Evolutionary conservation across 768 basidiomycete genomes (phyloP).

Genomic region (Macrolepiota albuminosa): DNA sequence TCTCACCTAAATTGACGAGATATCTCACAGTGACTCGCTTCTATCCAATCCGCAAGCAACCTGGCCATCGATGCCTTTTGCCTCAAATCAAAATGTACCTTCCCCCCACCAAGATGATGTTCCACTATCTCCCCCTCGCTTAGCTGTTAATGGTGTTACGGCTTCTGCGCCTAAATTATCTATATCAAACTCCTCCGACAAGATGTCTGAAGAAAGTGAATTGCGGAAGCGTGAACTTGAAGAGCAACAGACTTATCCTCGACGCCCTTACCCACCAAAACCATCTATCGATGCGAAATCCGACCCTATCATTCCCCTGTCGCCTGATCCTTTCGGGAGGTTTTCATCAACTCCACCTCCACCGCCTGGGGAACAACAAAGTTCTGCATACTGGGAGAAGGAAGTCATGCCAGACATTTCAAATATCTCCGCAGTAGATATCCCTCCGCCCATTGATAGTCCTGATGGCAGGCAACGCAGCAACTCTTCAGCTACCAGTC

Average conservation of each 20-base stretch:
- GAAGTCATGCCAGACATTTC: conserved; percentile 12
- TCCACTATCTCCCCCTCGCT: conserved; percentile 51
- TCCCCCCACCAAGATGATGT: conserved; percentile 19
- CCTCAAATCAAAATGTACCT: conserved; percentile 26
- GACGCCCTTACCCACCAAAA: conserved; percentile 22
- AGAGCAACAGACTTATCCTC: conserved; percentile 47
- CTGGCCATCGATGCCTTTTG: conserved; percentile 41
- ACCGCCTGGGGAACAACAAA: conserved; percentile 17
- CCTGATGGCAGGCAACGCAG: conserved; percentile 19
- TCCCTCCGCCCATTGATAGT: background rate
- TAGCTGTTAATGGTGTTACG: conserved; percentile 67
- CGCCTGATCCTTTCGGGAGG: conserved; percentile 79
- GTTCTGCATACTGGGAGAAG: conserved; percentile 42
- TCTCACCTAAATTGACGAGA: background rate
- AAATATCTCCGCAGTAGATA: conserved; percentile 12
- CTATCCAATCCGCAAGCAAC: conserved; percentile 16
- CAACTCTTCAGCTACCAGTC: conserved; percentile 38
- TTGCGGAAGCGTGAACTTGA: conserved; percentile 45
- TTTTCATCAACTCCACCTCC: conserved; percentile 47
- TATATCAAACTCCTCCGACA: conserved; percentile 21
- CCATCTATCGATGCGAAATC: conserved; percentile 17
- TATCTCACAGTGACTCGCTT: conserved; percentile 11
- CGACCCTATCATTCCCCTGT: conserved; percentile 71
- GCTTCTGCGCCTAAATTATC: conserved; percentile 52
- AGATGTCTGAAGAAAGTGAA: conserved; percentile 40